Base-by-base conservation (phyloP, 202 grass and related monocot genomes). In the Digitaria exilis region DNA sequence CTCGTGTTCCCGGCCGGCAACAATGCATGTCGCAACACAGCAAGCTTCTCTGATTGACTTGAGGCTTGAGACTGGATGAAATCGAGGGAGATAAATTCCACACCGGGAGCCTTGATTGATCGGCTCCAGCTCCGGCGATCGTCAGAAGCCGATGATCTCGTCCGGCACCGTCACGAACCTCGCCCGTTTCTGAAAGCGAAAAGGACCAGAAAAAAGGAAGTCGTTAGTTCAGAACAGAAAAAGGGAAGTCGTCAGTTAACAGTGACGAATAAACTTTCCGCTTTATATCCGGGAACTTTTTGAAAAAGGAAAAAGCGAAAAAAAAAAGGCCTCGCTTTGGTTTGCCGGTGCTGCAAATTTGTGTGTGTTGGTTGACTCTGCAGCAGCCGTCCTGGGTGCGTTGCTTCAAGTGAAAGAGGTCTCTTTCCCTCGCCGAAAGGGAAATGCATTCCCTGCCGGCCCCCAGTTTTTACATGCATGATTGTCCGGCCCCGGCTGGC, bases 131-230 rank as follows among this genome's bases (percentile, higher is more conserved):
- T 51, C 37, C 66, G 22, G n/a, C 22, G 21, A 12, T 16, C 19
- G 11, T 82, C 64, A 78, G 73, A 82, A 73, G 19, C 80, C 80
- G 22, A 97, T 94, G 80, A 97, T 92, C 89, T 97, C 94, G 69
- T 91, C 94, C 6, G 94, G 94, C 62, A 94, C 66, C 12, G 74
- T 84, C 62, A 89, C 83, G 41, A 94, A 97, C 86, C 94, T 83
- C 15, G 94, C 80, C 84, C 76, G 83, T 80, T 97, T 97, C 94
- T 97, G 94, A 65, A 82, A 77, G n/a, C 14, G 60, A 71, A 30
- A 18, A 75, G 7, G 5, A 18, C 10, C 18, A 76, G 19, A 18
- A 15, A 45, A 10, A 45, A 0, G 0, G 2, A 15, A 5, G 2
- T 10, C 18, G 12, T 61, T 0, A 51, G 25, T 59, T 73, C 39